Evolutionary conservation across 2,329 filamentous ascomycete genomes (phyloP).

Genomic region (Aspergillus alliaceus): DNA sequence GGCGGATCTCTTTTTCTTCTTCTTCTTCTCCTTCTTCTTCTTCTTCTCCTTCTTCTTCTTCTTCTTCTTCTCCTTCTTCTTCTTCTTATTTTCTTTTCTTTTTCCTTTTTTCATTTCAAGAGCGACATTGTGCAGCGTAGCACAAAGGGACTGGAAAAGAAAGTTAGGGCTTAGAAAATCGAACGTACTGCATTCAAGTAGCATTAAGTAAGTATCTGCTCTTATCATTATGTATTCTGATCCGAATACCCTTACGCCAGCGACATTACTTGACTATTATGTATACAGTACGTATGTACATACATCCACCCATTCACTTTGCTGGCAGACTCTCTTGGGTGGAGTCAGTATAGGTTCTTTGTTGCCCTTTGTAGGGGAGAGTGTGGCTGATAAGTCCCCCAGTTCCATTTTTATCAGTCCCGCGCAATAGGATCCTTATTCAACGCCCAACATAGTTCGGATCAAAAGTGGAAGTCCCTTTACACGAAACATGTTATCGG

Average conservation of each 20-base stretch:
- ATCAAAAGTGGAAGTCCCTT: not conserved
- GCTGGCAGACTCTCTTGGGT: not conserved
- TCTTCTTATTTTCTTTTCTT: constrained; percentile 5
- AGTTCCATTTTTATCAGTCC: too few species aligned
- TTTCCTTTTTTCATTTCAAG: not conserved
- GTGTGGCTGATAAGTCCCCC: too few species aligned
- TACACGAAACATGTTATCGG: not conserved
- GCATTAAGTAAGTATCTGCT: not conserved
- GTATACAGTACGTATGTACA: too few species aligned
- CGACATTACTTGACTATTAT: too few species aligned
- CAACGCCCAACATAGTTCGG: not conserved
- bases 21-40: constrained; percentile 6
- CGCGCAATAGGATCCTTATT: not conserved
- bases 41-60: not conserved
- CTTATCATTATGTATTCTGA: too few species aligned
- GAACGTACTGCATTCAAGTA: not conserved
- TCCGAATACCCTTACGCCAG: too few species aligned
- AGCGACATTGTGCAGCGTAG: not conserved
- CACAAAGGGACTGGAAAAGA: not conserved
- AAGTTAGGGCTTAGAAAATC: not conserved
- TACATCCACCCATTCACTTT: too few species aligned
- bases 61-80: constrained; percentile 9
- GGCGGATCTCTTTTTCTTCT: constrained; percentile 1
- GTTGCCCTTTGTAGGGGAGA: too few species aligned
- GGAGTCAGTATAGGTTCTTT: too few species aligned